Conservation (phyloP, 495 filamentous ascomycete genomes). For the Penicillium angulare region DNA sequence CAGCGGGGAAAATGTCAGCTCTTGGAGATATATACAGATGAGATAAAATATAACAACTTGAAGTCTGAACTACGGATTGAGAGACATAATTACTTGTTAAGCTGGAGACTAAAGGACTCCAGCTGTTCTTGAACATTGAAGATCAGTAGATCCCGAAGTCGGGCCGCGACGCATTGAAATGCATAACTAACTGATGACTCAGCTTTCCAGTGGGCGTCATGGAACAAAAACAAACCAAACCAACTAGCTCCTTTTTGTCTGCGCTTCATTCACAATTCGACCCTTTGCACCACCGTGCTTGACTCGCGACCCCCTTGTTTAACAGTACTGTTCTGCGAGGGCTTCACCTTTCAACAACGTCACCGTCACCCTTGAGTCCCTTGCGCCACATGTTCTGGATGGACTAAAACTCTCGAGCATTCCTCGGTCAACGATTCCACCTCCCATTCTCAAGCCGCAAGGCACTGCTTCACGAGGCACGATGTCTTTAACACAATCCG, state of each 20-base stretch:
- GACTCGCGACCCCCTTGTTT: background rate
- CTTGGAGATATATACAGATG: too few species aligned
- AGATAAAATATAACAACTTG: too few species aligned
- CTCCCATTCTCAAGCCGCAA: slow-evolving; percentile 19
- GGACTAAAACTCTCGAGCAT: slow-evolving; percentile 10
- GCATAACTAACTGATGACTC: too few species aligned
- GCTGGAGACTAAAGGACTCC: too few species aligned
- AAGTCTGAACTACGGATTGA: too few species aligned
- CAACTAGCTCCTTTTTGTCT: slow-evolving; percentile 6
- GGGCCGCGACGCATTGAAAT: background rate
- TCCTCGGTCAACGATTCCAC: slow-evolving; percentile 4
- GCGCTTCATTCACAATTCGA: too few species aligned
- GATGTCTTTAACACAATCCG: slow-evolving; percentile 36
- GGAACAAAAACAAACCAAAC: slow-evolving; percentile 3
- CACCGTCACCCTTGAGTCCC: background rate
- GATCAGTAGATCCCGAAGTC: background rate
- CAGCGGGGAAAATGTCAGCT: too few species aligned
- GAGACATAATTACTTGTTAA: too few species aligned
- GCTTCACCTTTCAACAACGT: background rate
- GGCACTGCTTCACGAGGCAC: slow-evolving; percentile 14
- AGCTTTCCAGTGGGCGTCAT: slow-evolving; percentile 7
- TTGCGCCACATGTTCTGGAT: slow-evolving; percentile 15
- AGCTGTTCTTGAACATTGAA: too few species aligned
- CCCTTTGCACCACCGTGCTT: background rate
- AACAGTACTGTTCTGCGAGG: background rate